A percentile compares a stretch with the other conserved stretches of the same genome.
Conservation (phyloP, 345 rosid genomes). For the Theobroma cacao region DNA sequence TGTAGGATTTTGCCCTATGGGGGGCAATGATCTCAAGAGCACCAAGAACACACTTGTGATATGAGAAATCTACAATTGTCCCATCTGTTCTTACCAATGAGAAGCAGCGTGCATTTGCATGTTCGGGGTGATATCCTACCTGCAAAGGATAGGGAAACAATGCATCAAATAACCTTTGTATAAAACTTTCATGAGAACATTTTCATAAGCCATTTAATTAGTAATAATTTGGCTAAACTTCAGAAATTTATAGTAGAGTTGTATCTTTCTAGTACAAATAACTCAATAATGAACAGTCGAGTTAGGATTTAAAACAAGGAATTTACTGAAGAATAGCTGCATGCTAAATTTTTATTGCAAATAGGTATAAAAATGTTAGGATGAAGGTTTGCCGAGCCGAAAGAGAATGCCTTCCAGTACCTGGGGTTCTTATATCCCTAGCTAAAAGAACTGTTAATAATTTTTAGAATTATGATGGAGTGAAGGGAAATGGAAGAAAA, state of each 20-base stretch:
- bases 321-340: neutral
- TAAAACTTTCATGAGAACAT: neutral
- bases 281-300: neutral
- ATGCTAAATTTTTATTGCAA: neutral
- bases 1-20: slow-evolving; percentile 40
- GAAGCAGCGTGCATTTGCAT: slow-evolving; percentile 64
- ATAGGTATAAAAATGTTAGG: neutral
- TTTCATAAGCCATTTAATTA: no score
- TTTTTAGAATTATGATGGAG: neutral
- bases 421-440: neutral
- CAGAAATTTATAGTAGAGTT: no score
- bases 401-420: neutral
- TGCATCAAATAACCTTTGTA: neutral
- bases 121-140: slow-evolving; percentile 64
- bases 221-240: no score
- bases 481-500: neutral
- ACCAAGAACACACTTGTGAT: slow-evolving; percentile 69
- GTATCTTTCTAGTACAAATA: no score
- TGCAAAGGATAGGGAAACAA: slow-evolving; percentile 21
- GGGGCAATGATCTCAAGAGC: slow-evolving; percentile 83
- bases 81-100: slow-evolving; percentile 66
- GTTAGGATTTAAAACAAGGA: neutral
- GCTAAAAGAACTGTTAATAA: neutral
- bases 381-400: neutral
- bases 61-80: slow-evolving; percentile 77